Percentiles rank a stretch among this genome's conserved stretches.
Conservation (phyloP, 1,284 basidiomycete genomes). For the Blastosporella zonata region DNA sequence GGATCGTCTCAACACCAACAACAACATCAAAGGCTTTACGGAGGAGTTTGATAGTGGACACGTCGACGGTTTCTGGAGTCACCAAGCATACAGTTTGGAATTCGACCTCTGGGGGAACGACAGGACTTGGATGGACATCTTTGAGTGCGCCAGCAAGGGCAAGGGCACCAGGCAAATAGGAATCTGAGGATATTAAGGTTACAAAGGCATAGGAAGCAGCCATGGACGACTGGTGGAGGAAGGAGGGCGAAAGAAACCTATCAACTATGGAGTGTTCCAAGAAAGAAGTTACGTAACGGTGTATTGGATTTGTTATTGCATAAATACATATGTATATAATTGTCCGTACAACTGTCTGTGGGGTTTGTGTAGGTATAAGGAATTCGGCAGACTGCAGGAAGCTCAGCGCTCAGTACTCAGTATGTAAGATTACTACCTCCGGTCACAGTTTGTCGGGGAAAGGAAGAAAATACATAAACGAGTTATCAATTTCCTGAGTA, state of each 20-base stretch:
- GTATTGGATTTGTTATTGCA: background rate
- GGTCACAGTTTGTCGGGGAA: too few species aligned
- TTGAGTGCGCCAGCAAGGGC: constrained; percentile 80
- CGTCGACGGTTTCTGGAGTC: constrained; percentile 89
- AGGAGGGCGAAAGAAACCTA: constrained; percentile 6
- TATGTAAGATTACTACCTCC: too few species aligned
- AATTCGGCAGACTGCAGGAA: too few species aligned
- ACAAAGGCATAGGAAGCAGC: constrained; percentile 75
- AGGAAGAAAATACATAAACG: too few species aligned
- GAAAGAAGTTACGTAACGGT: constrained; percentile 18
- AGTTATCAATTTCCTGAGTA: too few species aligned
- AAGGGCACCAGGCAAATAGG: constrained; percentile 91
- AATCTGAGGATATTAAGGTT: constrained; percentile 86
- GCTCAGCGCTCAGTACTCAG: too few species aligned
- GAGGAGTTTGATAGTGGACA: constrained; percentile 80
- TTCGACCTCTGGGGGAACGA: constrained; percentile 53
- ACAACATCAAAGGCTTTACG: constrained; percentile 82
- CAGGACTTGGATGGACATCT: constrained; percentile 66
- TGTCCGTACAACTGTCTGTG: too few species aligned
- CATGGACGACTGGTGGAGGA: constrained; percentile 38
- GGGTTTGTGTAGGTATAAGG: too few species aligned
- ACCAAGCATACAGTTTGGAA: constrained; percentile 92
- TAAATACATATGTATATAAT: background rate
- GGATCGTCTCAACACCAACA: constrained; percentile 88
- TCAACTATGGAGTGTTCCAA: constrained; percentile 4